These are phyloP conservation scores for Podospora pseudoanserina DNA, from an alignment of 495 filamentous ascomycete species.

Conservation along the genomic window DNA sequence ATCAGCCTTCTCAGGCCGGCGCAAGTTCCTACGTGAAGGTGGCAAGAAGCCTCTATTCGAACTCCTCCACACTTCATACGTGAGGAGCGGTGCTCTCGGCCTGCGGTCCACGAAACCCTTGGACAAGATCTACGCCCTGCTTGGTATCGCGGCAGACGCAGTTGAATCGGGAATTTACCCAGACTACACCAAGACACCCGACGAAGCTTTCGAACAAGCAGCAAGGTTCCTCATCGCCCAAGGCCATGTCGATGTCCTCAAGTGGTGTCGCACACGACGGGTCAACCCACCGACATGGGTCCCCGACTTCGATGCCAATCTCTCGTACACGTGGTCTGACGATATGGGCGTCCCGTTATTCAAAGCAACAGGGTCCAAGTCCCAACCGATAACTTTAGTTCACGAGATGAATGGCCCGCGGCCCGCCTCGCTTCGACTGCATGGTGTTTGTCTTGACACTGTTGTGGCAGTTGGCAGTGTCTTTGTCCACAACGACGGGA, in stretches of 20 bases:
- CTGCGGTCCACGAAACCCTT: not conserved
- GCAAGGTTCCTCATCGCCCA: not conserved
- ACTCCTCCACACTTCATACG: constrained; percentile 8
- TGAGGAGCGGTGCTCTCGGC: not conserved
- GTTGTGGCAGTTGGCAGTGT: not conserved
- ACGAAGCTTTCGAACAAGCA: not conserved
- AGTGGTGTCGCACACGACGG: not conserved
- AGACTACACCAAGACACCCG: not conserved
- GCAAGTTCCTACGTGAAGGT: not conserved
- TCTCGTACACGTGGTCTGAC: not conserved
- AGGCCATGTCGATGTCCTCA: not conserved
- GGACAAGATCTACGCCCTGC: not conserved
- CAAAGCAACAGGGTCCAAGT: not conserved
- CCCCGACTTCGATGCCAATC: not conserved
- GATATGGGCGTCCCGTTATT: not conserved
- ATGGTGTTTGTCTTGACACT: not conserved
- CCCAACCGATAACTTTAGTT: not conserved
- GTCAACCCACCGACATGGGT: not conserved
- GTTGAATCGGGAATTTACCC: not conserved
- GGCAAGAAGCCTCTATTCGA: not conserved
- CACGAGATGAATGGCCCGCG: not conserved
- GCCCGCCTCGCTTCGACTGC: not conserved
- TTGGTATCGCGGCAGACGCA: not conserved
- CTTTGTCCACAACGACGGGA: not conserved
- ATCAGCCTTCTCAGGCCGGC: not conserved